These are phyloP conservation scores for Colletotrichum sp. DNA, from an alignment of 2,329 filamentous ascomycete genomes.

Conservation along the genomic window DNA sequence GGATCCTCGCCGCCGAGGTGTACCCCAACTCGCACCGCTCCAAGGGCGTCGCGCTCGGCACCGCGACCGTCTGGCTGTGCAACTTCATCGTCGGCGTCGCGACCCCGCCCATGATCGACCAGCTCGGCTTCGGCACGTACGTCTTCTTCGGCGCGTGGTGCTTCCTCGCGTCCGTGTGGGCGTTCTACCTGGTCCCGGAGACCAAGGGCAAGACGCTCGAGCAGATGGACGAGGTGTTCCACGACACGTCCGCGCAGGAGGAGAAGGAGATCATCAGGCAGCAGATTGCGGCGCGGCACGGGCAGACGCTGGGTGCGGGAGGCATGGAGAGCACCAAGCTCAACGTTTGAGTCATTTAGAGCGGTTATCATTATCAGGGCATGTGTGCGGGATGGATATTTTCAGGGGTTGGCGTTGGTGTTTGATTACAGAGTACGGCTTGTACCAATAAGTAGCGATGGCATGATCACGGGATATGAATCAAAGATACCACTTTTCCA, in stretches of 20 bases:
- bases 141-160: conserved; percentile 65
- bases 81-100: conserved; percentile 44
- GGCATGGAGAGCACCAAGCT: background rate
- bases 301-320: background rate
- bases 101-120: conserved; percentile 58
- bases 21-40: conserved; percentile 7
- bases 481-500: conserved; percentile 11
- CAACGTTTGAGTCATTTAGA: background rate
- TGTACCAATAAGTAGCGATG: background rate
- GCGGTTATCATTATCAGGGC: background rate
- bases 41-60: conserved; percentile 28
- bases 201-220: conserved; percentile 60
- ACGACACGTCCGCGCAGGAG: conserved; percentile 3
- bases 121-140: conserved; percentile 54
- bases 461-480: background rate
- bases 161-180: conserved; percentile 51
- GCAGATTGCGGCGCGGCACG: background rate
- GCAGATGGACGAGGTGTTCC: conserved; percentile 55
- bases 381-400: background rate
- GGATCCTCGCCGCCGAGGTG: background rate
- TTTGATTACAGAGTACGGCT: background rate
- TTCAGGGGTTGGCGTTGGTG: background rate
- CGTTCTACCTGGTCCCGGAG: conserved; percentile 62
- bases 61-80: conserved; percentile 58
- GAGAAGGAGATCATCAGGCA: conserved; percentile 13